These are phyloP conservation scores for Solanum acaule DNA, from an alignment of 257 asterid genomes.

Conservation along the genomic window DNA sequence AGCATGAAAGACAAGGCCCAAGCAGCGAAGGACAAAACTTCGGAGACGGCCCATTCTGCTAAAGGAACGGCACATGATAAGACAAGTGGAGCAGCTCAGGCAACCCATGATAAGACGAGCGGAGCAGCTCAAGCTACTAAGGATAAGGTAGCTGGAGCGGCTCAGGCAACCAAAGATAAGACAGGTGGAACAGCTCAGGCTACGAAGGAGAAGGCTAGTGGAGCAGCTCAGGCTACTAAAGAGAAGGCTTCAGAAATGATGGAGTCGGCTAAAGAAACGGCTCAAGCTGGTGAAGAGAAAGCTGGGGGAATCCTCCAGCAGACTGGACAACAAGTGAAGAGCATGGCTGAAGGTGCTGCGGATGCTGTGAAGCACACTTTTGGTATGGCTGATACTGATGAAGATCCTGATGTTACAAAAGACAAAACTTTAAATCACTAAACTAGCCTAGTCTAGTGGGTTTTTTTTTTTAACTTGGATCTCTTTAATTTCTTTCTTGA, in stretches of 20 bases:
- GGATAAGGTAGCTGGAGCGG: constrained; percentile 7
- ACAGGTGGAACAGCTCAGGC: constrained; percentile 17
- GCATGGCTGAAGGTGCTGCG: constrained; percentile 63
- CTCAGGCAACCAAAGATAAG: constrained; percentile 18
- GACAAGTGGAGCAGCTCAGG: background rate
- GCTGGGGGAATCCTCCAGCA: constrained; percentile 52
- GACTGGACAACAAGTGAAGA: constrained; percentile 29
- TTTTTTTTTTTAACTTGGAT: background rate
- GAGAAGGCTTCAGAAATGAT: constrained; percentile 58
- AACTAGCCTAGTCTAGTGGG: too few species aligned
- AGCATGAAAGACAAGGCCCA: constrained; percentile 41
- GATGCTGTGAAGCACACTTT: constrained; percentile 53
- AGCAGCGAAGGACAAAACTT: constrained; percentile 27
- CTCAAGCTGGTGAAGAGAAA: constrained; percentile 61
- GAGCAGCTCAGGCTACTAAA: constrained; percentile 48
- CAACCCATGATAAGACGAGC: constrained; percentile 7
- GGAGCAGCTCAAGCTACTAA: background rate
- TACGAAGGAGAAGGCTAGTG: constrained; percentile 41
- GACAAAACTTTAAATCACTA: background rate
- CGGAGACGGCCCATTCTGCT: constrained; percentile 10
- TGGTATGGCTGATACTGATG: constrained; percentile 29
- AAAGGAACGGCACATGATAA: constrained; percentile 4
- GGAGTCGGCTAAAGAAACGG: constrained; percentile 48
- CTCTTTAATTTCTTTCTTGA: background rate
- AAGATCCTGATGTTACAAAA: background rate